Base-by-base conservation (phyloP, 2,329 filamentous ascomycete genomes). In the Cryphonectria japonica region DNA sequence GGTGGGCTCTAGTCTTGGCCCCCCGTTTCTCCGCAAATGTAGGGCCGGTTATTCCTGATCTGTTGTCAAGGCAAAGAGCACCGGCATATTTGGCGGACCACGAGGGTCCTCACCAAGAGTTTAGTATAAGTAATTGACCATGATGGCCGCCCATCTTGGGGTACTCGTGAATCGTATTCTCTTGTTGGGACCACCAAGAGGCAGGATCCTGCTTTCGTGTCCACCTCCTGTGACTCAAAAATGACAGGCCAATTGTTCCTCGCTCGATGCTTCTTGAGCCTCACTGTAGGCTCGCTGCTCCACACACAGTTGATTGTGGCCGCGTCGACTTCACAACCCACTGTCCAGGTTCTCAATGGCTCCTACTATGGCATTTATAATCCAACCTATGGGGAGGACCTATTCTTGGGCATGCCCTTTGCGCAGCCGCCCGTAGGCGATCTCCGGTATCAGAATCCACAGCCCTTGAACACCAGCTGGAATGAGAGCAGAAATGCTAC, bases 331-430 rank as follows among this genome's bases (percentile, higher is more conserved):
- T 26, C 37, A n/a, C 32, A 2, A 46, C 69, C 69, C 29, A 68
- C 65, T 32, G 69, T 57, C 29, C 43, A 68, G 60, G 37, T 69
- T 11, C 67, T 71, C 41, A 83, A 82, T 65, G 82, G 81, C 22
- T 80, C 77, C 2, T 82, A 82, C 63, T 70, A 76, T 11, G 81
- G 82, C 11, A 50, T 79, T 22, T 72, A 78, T 70, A 76, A 78
- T 32, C 68, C 78, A 0, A 65, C 69, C 2, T 82, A 80, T 67
- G 74, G 82, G 32, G 85, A 87, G 66, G 86, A 88, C 68, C 78
- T 85, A 66, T 88, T 87, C 75, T 78, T 87, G 0, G 85, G 85
- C 11, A 83, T 90, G 3, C 88, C 87, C 0, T 90, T 86, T 75
- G 87, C 88, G 0, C 84, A 86, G 73, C 63, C 73, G 41, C 72